A percentile compares a stretch with the other conserved stretches of the same genome.
phyloP scores from a whole-genome alignment of 1,139 yeast genomes.

The Sugiyamaella paludigena region DNA sequence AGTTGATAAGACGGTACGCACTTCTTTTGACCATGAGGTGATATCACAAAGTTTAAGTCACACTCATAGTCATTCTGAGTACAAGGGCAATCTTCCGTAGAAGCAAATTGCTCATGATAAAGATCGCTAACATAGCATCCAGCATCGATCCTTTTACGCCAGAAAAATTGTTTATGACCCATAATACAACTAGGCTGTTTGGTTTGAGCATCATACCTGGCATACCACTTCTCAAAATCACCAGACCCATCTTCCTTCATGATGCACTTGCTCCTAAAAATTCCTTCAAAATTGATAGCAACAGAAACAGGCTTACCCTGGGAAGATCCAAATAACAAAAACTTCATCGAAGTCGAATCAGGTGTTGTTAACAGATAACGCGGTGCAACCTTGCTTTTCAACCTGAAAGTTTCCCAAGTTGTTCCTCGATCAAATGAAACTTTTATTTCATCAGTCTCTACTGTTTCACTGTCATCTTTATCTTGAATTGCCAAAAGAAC shows the following conservation, averaged over 20 bases:
- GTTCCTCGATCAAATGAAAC: slow-evolving; percentile 76
- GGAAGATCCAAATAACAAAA: slow-evolving; percentile 54
- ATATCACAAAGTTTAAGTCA: slow-evolving; percentile 50
- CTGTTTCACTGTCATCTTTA: slow-evolving; percentile 8
- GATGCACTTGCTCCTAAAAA: slow-evolving; percentile 42
- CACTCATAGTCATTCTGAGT: slow-evolving; percentile 71
- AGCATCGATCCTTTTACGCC: slow-evolving; percentile 66
- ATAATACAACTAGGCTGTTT: slow-evolving; percentile 61
- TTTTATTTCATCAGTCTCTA: slow-evolving; percentile 32
- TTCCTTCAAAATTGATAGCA: slow-evolving; percentile 60
- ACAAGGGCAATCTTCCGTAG: slow-evolving; percentile 66
- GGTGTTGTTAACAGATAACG: slow-evolving; percentile 53
- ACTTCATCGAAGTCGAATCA: slow-evolving; percentile 70
- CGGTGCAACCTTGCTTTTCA: slow-evolving; percentile 53
- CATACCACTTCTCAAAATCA: slow-evolving; percentile 71
- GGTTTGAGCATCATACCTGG: slow-evolving; percentile 48
- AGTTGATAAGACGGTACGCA: slow-evolving; percentile 54
- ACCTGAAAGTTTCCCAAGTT: slow-evolving; percentile 53
- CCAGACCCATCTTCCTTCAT: slow-evolving; percentile 47
- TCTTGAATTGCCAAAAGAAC: slow-evolving; percentile 61
- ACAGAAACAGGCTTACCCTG: slow-evolving; percentile 35
- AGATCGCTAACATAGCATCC: slow-evolving; percentile 64
- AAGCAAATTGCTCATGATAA: slow-evolving; percentile 56
- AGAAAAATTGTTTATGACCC: slow-evolving; percentile 69
- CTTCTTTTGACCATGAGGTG: slow-evolving; percentile 40